Base-by-base conservation (phyloP, 768 basidiomycete genomes). In the Rubroboletus pulcherrimus region DNA sequence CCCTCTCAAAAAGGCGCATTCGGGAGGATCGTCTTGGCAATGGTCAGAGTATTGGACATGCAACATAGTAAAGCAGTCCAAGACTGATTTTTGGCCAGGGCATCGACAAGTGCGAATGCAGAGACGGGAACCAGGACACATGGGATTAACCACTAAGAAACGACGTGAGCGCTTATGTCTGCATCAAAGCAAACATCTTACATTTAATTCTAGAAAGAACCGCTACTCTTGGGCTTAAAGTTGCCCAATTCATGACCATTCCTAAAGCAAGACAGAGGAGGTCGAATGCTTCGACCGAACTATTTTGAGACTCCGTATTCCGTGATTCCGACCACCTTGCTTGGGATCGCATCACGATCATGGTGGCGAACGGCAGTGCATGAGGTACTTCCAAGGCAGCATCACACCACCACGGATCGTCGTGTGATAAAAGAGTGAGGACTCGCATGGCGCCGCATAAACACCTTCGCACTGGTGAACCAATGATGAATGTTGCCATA, bases 181-280 rank as follows among this genome's bases (percentile, higher is more conserved):
- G 38, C 8, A 8, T n/a, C 11, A 9, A 30, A 47, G 14, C 15
- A 3, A 40, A 46, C 1, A 14, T 69, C 84, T 58, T 65, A 88
- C 88, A 72, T 38, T 74, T 79, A 12, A 76, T 73, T 40, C 79
- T 76, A 9, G 83, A 66, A 3, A 73, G 61, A 37, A 75, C 67
- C 42, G 81, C 81, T 10, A 78, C 77, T n/a, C 70, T 73, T 0
- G 77, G 75, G n/a, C 77, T 73, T 6, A 73, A 74, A 63, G 91
- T 87, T 0, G 89, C 82, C 41, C 92, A 73, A 67, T 91, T 92
- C 50, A 89, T 89, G 39, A 92, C 72, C 10, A 92, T 72, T 1
- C 85, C 91, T 6, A 93, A 77, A 7, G 84, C 80, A 29, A 93
- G 83, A 67, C 89, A 92, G 5, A 91, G 73, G 34, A 79, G 76